Evolutionary conservation across 768 basidiomycete species (phyloP), one percentile per base, ranked within the genome.

Genomic region (Nevesoporus exiguus): DNA sequence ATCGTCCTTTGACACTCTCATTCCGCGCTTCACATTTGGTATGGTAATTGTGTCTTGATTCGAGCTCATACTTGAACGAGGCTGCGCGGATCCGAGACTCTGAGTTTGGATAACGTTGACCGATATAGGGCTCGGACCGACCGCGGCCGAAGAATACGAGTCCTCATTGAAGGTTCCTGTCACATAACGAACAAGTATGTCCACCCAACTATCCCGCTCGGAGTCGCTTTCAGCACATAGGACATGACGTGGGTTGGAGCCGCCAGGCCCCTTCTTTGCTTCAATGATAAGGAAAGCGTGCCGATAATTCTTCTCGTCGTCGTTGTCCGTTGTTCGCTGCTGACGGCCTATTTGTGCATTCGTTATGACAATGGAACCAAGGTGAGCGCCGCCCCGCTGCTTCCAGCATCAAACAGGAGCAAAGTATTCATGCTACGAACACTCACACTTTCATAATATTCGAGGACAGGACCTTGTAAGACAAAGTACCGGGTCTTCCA

Each of bases 201-300:
- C 87, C 25, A 99, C 94, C 97, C 97, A 99, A 52, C 77, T 81
- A 67, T 99, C 97, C 42, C 97, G 80, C 66, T 96, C 94, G 41
- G 79, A 74, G 71, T 99, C 97, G 66, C 92, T 97, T 73, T 97
- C 93, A 0, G 97, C 97, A 65, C 97, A 98, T 5, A 99, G 76
- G 37, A 99, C 95, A 66, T 98, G 96, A 17, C 92, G 83, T 29
- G 88, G 77, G 63, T 82, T 83, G 45, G 82, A 78, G 17, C 84
- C 86, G 31, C 81, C 80, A 2, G 87, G 83, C 3, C 79, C 83
- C 58, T 82, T 88, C 71, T 84, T 90, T 19, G 84, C 84, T 70
- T 97, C 95, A 56, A 98, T 93, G 63, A 99, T 91, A 57, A 99
- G 83, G 74, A 99, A 98, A 1, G 97, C 97, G 67, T 99, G 97